These are phyloP conservation scores for Musa troglodytarum DNA, from an alignment of 176 grass and related monocot genomes.

Conservation along the genomic window DNA sequence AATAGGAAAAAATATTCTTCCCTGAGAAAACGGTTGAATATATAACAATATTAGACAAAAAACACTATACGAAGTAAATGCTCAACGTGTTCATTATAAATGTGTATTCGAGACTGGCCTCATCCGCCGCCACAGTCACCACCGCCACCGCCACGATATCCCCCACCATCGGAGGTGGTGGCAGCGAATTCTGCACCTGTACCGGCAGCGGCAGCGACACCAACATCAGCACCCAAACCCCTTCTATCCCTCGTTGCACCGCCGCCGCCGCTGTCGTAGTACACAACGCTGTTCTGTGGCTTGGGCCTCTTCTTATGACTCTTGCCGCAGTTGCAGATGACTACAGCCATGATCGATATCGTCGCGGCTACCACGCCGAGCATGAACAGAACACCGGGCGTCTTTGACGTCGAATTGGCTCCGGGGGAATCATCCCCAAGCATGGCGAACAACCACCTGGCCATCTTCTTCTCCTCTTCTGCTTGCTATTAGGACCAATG, in stretches of 20 bases:
- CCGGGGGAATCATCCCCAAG: background rate
- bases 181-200: too few species aligned
- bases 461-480: background rate
- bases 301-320: background rate
- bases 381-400: too few species aligned
- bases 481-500: background rate
- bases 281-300: background rate
- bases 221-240: background rate
- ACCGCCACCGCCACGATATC: too few species aligned
- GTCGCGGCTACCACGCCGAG: background rate
- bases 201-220: background rate
- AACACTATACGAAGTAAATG: too few species aligned
- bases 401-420: background rate
- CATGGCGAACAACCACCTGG: background rate
- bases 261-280: background rate
- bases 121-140: too few species aligned
- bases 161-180: too few species aligned
- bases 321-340: background rate
- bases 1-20: too few species aligned
- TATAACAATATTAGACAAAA: too few species aligned
- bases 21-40: too few species aligned
- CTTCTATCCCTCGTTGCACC: background rate
- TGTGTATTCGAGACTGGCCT: too few species aligned
- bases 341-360: background rate
- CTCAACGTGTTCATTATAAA: too few species aligned